These are phyloP conservation scores for Picochlorum sp. DNA, from an alignment of 139 green algal genomes.

Conservation along the genomic window DNA sequence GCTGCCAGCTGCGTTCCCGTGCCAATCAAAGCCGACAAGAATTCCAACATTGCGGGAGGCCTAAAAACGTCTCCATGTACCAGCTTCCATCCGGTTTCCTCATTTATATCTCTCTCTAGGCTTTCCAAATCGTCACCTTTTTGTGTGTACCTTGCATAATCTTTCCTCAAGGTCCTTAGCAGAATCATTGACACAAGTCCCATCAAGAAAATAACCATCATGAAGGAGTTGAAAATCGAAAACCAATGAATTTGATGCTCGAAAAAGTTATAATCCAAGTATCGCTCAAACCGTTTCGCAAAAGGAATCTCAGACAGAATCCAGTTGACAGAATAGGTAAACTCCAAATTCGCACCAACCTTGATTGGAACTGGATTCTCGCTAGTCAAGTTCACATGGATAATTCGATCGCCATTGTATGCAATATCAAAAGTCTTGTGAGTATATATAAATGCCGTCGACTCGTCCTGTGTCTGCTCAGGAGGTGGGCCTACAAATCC, in stretches of 20 bases:
- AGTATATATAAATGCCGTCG: constrained; percentile 74
- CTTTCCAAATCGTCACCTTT: constrained; percentile 85
- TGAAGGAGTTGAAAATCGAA: constrained; percentile 96
- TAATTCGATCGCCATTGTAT: constrained; percentile 88
- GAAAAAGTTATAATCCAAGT: constrained; percentile 97
- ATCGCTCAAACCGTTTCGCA: constrained; percentile 82
- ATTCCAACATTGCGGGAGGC: constrained; percentile 51
- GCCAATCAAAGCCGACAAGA: constrained; percentile 67
- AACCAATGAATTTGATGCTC: constrained; percentile 99
- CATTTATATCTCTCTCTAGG: constrained; percentile 73
- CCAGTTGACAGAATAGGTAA: constrained; percentile 86
- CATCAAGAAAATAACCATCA: constrained; percentile 98
- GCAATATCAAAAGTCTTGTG: constrained; percentile 88
- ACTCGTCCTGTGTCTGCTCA: constrained; percentile 28
- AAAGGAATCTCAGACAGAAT: constrained; percentile 55
- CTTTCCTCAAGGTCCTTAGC: constrained; percentile 82
- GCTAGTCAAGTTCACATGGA: constrained; percentile 90
- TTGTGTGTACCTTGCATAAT: constrained; percentile 70
- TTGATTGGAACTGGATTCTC: constrained; percentile 51
- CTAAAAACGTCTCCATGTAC: constrained; percentile 97
- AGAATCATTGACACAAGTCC: constrained; percentile 96
- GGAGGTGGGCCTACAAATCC: constrained; percentile 71
- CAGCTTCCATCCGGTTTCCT: constrained; percentile 97
- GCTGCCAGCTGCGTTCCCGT: constrained; percentile 76
- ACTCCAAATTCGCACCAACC: constrained; percentile 54